Evolutionary conservation across 2,329 filamentous ascomycete species (phyloP), one percentile per base, ranked within the genome.

Genomic region (Colletotrichum orchidophilum): DNA sequence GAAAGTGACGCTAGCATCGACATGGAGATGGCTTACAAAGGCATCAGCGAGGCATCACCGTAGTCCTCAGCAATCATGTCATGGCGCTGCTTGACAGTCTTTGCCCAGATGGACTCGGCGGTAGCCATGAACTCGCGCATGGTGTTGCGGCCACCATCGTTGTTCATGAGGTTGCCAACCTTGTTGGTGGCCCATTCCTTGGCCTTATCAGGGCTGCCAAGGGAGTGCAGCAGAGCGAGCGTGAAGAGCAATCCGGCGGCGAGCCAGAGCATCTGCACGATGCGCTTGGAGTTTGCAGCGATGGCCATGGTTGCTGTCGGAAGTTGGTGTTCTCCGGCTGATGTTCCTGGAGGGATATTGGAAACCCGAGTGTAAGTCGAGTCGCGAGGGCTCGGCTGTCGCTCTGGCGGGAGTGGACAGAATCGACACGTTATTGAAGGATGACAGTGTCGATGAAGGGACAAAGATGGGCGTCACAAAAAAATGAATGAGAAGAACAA

Each of bases 61-160:
- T 70, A 76, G 67, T 75, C 74, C 42, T 70, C 66, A 18, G 65
- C 59, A 27, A 75, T 75, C 54, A 77, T 73, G n/a, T 75, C 76
- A 69, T 78, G 77, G 33, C 78, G 73, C 64, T 78, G 75, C 52
- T 65, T 66, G n/a, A 79, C 77, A 1, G 76, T 78, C 70, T 79
- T 79, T 52, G 57, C 70, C 77, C 77, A 79, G 18, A 73, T 74
- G 26, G 74, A 71, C 62, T 76, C 75, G 39, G 74, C 70, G 42
- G 35, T 63, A 1, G 46, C 42, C 74, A 76, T 72, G 73, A 74
- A 71, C 33, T 76, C 73, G 39, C 53, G 58, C 61, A 75, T 67
- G 3, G 69, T 42, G 3, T 68, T 13, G 11, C 75, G 73, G 35
- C 55, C 50, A 27, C 63, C 52, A n/a, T 62, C 49, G 33, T 27